A percentile compares a stretch with the other conserved stretches of the same genome.
phyloP scores from a whole-genome alignment of 1,284 basidiomycete genomes.

The Ustilago esculenta region DNA sequence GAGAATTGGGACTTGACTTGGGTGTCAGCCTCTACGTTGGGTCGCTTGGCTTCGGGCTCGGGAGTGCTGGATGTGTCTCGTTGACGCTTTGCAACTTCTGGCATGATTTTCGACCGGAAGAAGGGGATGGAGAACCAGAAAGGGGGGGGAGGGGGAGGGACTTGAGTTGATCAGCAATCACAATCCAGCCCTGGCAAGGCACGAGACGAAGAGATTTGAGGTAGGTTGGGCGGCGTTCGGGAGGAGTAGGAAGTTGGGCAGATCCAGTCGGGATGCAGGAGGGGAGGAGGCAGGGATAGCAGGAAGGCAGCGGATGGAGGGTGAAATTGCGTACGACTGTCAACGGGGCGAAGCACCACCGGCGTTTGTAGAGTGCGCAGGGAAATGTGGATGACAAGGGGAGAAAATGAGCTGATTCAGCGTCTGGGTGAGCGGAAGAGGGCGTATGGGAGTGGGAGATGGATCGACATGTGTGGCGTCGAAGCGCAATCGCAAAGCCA shows the following conservation, averaged over 20 bases:
- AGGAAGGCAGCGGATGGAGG: constrained; percentile 9
- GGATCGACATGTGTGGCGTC: too few relatives aligned
- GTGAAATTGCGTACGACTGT: constrained; percentile 42
- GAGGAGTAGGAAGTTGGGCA: constrained; percentile 3
- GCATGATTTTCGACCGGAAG: constrained; percentile 39
- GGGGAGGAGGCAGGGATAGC: neutral
- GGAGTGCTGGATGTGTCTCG: constrained; percentile 49
- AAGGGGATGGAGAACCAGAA: constrained; percentile 13
- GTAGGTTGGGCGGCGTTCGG: constrained; percentile 7
- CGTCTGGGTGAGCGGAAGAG: constrained; percentile 16
- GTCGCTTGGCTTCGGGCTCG: constrained; percentile 50
- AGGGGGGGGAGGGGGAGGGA: too few relatives aligned
- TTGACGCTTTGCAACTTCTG: constrained; percentile 56
- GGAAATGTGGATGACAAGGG: constrained; percentile 5
- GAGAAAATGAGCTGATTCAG: constrained; percentile 19
- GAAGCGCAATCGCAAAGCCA: too few relatives aligned
- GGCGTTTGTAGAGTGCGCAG: neutral
- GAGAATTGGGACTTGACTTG: constrained; percentile 10
- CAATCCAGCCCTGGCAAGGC: constrained; percentile 30
- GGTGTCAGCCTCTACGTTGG: constrained; percentile 35
- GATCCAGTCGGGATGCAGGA: constrained; percentile 12
- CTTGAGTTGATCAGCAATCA: constrained; percentile 42
- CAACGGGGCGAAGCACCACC: neutral
- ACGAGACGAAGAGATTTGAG: constrained; percentile 15
- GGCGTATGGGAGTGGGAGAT: neutral